Conservation (phyloP, 495 filamentous ascomycete genomes). For the Cenococcum geophilum region DNA sequence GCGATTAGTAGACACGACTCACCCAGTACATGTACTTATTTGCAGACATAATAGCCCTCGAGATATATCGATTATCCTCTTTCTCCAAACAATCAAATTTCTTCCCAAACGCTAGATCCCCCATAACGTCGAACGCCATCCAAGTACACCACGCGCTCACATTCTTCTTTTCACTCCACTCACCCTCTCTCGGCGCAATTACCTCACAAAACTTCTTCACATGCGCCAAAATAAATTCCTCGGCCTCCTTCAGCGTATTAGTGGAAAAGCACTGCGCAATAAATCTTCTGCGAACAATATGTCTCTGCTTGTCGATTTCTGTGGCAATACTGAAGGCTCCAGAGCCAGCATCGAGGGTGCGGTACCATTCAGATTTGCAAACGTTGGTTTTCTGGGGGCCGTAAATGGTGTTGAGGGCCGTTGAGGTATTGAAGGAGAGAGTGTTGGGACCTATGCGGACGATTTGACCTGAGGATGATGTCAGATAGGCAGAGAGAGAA, state of each 20-base stretch:
- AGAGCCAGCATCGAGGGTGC: slow-evolving; percentile 27
- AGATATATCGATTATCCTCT: slow-evolving; percentile 17
- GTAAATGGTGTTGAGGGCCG: slow-evolving; percentile 31
- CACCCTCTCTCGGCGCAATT: slow-evolving; percentile 22
- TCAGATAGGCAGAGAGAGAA: too few relatives aligned
- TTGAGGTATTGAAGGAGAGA: slow-evolving; percentile 30
- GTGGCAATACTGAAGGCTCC: slow-evolving; percentile 24
- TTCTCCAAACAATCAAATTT: slow-evolving; percentile 29
- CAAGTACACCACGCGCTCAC: slow-evolving; percentile 25
- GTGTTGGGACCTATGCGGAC: slow-evolving; percentile 33
- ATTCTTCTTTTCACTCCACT: slow-evolving; percentile 26
- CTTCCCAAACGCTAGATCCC: slow-evolving; percentile 31
- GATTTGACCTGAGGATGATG: slow-evolving; percentile 19
- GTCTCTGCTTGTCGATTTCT: slow-evolving; percentile 23
- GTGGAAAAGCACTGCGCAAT: slow-evolving; percentile 28
- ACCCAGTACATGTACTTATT: slow-evolving; percentile 29
- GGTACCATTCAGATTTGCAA: slow-evolving; percentile 32
- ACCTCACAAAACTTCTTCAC: slow-evolving; percentile 26
- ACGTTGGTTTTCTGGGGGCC: slow-evolving; percentile 39
- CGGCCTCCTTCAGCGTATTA: slow-evolving; percentile 18
- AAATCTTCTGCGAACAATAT: slow-evolving; percentile 17
- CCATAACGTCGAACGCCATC: slow-evolving; percentile 37
- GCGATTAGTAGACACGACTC: too few relatives aligned
- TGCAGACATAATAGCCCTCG: slow-evolving; percentile 47
- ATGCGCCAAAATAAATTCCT: slow-evolving; percentile 24